A percentile compares a stretch with the other conserved stretches of the same genome.
Conservation (phyloP, 192 early-diverging fungal genomes). For the Linnemannia hyalina region DNA sequence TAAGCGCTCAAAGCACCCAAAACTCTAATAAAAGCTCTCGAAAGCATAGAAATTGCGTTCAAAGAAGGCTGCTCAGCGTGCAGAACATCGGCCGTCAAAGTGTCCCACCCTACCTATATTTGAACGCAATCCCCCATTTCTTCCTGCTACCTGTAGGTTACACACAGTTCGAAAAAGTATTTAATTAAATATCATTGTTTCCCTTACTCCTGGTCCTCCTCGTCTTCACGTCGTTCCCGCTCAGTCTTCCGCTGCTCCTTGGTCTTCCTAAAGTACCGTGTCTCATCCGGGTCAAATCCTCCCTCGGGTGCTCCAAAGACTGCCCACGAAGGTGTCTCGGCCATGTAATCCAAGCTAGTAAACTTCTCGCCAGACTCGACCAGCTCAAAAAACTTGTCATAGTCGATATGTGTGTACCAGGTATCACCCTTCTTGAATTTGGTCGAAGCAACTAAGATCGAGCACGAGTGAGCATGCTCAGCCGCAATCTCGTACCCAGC, state of each 20-base stretch:
- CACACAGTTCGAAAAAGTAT: neutral
- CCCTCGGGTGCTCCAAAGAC: conserved; percentile 73
- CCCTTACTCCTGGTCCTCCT: conserved; percentile 18
- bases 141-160: neutral
- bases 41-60: neutral
- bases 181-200: neutral
- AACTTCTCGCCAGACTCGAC: conserved; percentile 65
- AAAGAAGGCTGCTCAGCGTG: neutral
- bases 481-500: conserved; percentile 78
- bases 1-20: neutral
- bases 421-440: conserved; percentile 75
- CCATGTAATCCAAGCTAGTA: conserved; percentile 76
- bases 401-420: conserved; percentile 85
- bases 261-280: conserved; percentile 72
- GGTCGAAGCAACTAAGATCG: conserved; percentile 73
- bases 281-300: conserved; percentile 81
- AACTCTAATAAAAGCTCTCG: neutral
- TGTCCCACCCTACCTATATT: neutral
- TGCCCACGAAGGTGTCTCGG: conserved; percentile 77
- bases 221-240: conserved; percentile 35
- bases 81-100: neutral
- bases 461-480: conserved; percentile 79
- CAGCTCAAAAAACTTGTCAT: conserved; percentile 75
- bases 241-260: conserved; percentile 55
- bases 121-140: neutral